Evolutionary conservation across 495 filamentous ascomycete species (phyloP).

Genomic region (Penicillium subrubescens): DNA sequence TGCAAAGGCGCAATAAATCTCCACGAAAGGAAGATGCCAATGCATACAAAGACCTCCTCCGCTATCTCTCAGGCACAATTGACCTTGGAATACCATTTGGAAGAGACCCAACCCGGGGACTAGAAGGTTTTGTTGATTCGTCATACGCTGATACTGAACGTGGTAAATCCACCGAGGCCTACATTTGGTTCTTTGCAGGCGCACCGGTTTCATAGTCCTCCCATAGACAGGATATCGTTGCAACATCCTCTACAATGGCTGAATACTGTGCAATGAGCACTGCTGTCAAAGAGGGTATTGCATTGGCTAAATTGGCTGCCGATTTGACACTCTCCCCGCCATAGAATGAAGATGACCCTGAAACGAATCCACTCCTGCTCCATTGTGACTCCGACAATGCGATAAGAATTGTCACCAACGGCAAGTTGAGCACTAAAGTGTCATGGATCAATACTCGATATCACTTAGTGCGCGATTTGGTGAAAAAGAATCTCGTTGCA

Average conservation of each 20-base stretch:
- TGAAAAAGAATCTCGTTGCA: no score
- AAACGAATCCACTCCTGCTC: no score
- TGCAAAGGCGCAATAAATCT: background rate
- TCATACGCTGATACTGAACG: background rate
- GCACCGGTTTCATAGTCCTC: background rate
- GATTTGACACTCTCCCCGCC: no score
- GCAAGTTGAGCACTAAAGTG: no score
- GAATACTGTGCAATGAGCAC: background rate
- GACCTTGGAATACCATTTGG: background rate
- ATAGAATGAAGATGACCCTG: no score
- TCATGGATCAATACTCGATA: no score
- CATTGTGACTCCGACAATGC: no score
- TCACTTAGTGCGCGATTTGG: no score
- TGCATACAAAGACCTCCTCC: background rate
- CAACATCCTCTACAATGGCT: background rate
- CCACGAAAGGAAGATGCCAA: background rate
- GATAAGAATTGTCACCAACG: no score
- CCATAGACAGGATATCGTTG: background rate
- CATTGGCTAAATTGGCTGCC: no score
- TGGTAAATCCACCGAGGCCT: background rate
- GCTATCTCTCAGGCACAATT: background rate
- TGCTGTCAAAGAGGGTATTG: no score
- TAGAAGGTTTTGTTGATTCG: background rate
- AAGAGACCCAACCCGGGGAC: background rate
- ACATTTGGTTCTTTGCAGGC: background rate